Evolutionary conservation across 768 basidiomycete genomes (phyloP), one percentile per base, ranked within the genome.

Genomic region (Chiua virens): DNA sequence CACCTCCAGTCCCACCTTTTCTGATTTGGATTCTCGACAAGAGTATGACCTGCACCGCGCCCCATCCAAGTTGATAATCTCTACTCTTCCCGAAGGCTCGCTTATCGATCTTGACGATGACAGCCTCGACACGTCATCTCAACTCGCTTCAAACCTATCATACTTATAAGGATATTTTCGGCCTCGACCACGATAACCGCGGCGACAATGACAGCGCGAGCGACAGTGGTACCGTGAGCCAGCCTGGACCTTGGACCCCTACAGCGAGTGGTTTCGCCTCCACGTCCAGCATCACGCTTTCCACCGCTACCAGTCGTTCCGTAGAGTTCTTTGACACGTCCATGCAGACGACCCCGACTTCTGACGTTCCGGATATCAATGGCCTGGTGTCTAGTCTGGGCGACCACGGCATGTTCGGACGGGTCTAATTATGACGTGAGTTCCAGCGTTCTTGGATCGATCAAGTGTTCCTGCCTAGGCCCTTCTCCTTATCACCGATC

Each of bases 361-460:
- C 59, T 11, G 62, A 62, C 32, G 66, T 78, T 51, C 83, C 86
- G n/a, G 86, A 88, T 60, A 72, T 91, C 45, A 85, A 85, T 61
- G 66, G 85, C 11, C 70, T 88, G 21, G 75, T 83, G 15, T 77
- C 85, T 21, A 74, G 75, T 20, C 62, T 87, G n/a, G 76, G 78
- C 20, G 75, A 77, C 9, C 71, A 74, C 30, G 63, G 59, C 6
- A 67, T 60, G 42, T 66, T n/a, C 72, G 30, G 75, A 80, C 56
- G 81, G 82, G 17, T 61, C 73, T 15, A 74, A 84, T 60, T 86
- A 86, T 66, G 86, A 89, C 66, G 87, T 87, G 67, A 75, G 83
- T 72, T 57, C 54, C 50, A 50, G 50, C 52, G 54, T 57, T 58
- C 53, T 59, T 47, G 45, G 48, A 21, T 48, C 56, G 57, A 58